Conservation (phyloP, 768 basidiomycete genomes). For the Crepidotus variabilis region DNA sequence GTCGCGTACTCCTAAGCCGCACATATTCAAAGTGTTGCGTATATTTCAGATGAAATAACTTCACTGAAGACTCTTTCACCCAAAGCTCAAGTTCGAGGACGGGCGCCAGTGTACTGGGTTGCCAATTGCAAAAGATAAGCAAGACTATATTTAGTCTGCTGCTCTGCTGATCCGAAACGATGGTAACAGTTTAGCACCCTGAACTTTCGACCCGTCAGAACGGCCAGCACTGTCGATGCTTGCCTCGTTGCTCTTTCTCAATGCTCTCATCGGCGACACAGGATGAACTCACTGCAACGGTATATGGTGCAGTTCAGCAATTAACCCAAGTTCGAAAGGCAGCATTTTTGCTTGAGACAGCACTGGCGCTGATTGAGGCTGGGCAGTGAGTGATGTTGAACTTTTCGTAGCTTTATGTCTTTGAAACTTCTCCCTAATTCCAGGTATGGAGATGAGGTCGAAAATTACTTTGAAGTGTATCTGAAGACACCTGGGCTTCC, state of each 20-base stretch:
- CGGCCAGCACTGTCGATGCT: slow-evolving; percentile 3
- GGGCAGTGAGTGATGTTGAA: slow-evolving; percentile 37
- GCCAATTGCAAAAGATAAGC: slow-evolving; percentile 1
- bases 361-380: slow-evolving; percentile 43
- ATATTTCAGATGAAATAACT: too few relatives aligned
- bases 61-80: too few relatives aligned
- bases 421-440: background rate
- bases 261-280: slow-evolving; percentile 24
- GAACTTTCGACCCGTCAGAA: slow-evolving; percentile 12
- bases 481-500: slow-evolving; percentile 56
- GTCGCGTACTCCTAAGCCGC: too few relatives aligned
- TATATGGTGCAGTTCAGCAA: slow-evolving; percentile 44
- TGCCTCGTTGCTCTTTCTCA: slow-evolving; percentile 12
- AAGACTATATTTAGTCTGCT: background rate
- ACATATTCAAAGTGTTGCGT: too few relatives aligned
- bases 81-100: too few relatives aligned
- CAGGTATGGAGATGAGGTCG: slow-evolving; percentile 63
- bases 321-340: slow-evolving; percentile 42
- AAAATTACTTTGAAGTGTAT: slow-evolving; percentile 65
- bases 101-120: too few relatives aligned
- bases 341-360: slow-evolving; percentile 46
- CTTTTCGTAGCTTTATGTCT: slow-evolving; percentile 1
- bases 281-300: slow-evolving; percentile 51
- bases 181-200: slow-evolving; percentile 18
- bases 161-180: slow-evolving; percentile 17